Evolutionary conservation across 202 grass and related monocot genomes (phyloP), one percentile per base, ranked within the genome.

Genomic region (Schoenoplectus tabernaemontani): DNA sequence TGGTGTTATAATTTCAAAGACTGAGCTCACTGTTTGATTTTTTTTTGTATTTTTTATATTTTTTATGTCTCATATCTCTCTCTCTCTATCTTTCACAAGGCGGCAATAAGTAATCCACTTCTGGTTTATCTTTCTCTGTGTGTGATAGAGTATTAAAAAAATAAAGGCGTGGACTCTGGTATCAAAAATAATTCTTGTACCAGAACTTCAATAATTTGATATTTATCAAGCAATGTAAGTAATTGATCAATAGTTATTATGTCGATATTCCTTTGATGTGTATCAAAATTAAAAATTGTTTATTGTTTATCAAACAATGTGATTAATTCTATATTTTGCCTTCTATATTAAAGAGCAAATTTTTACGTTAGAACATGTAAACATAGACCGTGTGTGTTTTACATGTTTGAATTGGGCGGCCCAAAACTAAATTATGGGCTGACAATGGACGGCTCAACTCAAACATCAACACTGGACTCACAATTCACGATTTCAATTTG

Each of bases 1-100:
- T 58, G 90, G 93, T 75, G 87, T 93, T 84, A 87, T 97, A 34
- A 57, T 97, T 57, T 88, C 93, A 0, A 93, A 80, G 83, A 83
- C 63, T 1, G 93, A 97, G 63, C 43, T 97, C 24, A 86, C 81
- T 17, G 82, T 97, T 47, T 84, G 42, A 65, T 66, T 64, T 28
- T 19, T 73, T 23, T n/a, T 41, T 16, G 17, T 67, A 39, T 8
- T 64, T 64, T n/a, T n/a, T n/a, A n/a, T n/a, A n/a, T 13, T 66
- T 42, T 42, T 22, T 41, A 41, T 64, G 13, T 36, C 13, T 36
- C 23, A 13, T 32, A 20, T 37, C 15, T 64, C 15, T 36, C 15
- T 1, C 12, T 32, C n/a, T 66, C 13, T n/a, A n/a, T 19, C 33
- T 39, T n/a, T 64, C 64, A 22, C 17, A 0, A 11, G 19, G 9